Percentiles rank a stretch among this genome's conserved stretches.
phyloP scores from a whole-genome alignment of 2,329 filamentous ascomycete genomes.

The Penicillium paneum region DNA sequence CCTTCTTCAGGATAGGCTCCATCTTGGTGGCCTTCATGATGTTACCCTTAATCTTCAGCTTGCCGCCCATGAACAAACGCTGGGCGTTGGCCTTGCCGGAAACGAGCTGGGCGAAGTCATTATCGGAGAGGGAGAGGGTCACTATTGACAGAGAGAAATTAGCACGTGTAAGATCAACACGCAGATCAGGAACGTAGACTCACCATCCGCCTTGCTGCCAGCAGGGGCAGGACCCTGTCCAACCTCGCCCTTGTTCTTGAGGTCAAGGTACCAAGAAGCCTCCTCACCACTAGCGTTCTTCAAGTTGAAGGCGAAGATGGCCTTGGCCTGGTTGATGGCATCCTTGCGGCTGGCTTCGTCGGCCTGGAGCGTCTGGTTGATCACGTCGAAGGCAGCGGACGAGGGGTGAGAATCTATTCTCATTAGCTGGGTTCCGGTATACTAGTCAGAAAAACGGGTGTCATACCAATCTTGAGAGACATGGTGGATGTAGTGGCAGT shows the following conservation, averaged over 20 bases:
- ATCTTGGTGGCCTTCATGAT: slow-evolving; percentile 98
- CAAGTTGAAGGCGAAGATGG: slow-evolving; percentile 84
- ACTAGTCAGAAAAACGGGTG: neutral
- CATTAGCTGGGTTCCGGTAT: neutral
- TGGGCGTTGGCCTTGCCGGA: slow-evolving; percentile 89
- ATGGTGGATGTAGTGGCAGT: slow-evolving; percentile 48
- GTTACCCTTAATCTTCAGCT: slow-evolving; percentile 97
- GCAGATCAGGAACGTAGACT: slow-evolving; percentile 26
- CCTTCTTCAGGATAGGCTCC: slow-evolving; percentile 87
- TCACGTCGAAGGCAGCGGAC: slow-evolving; percentile 86
- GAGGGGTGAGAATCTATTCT: slow-evolving; percentile 74
- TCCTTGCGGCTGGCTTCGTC: slow-evolving; percentile 74
- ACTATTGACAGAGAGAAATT: slow-evolving; percentile 52
- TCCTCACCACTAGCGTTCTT: slow-evolving; percentile 81
- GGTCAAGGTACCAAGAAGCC: slow-evolving; percentile 89
- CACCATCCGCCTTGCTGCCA: slow-evolving; percentile 79
- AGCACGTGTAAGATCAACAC: neutral
- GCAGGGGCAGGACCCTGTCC: slow-evolving; percentile 66
- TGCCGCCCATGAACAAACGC: slow-evolving; percentile 94
- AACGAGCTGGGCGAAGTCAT: slow-evolving; percentile 81
- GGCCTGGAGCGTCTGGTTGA: slow-evolving; percentile 67
- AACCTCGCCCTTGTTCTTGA: slow-evolving; percentile 84
- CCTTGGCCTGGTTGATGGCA: slow-evolving; percentile 83
- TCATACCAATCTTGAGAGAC: slow-evolving; percentile 70
- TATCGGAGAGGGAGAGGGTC: slow-evolving; percentile 78